Base-by-base conservation (phyloP, 2,329 filamentous ascomycete genomes). In the Diatrype stigma region DNA sequence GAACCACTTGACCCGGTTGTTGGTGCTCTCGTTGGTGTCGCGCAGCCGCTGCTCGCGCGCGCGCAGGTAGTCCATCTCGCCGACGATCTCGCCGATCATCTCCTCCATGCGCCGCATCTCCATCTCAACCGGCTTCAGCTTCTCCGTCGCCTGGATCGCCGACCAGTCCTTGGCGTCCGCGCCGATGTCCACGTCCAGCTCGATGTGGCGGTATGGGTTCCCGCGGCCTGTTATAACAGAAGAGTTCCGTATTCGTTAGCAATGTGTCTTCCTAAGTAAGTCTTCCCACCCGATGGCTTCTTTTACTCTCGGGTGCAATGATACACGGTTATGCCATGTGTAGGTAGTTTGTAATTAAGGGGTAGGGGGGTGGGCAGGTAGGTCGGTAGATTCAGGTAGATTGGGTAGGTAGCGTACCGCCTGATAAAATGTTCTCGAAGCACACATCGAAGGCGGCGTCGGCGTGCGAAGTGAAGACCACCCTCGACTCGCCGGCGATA, bases 11-110 rank as follows among this genome's bases (percentile, higher is more conserved):
- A 99, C 94, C 53, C 94, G 84, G 74, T 89, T 94, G 75, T 99
- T 99, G 60, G 94, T 99, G 79, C 93, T 97, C 86, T 99, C 94
- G 73, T 99, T 99, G 62, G 94, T 99, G 75, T 99, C 93, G 70
- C 94, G 82, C 63, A 99, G 81, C 78, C 90, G 96, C 82, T 96
- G 91, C 79, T 99, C 94, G 63, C 94, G 84, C 37, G 72, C 64
- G 59, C 94, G 84, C 63, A 99, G 82, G 75, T 97, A 99, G 59
- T 97, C 93, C 93, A 99, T 96, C 80, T 97, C 93, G 56, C 73
- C 73, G 46, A 96, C 93, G 57, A 97, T 85, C 75, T 97, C 93
- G 59, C 78, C 80, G 37, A 96, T 88, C 67, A 93, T 81, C 75
- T 96, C 94, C 71, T 96, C 91, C 66, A 97, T 89, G 61, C 91